Percentiles rank a stretch among this genome's conserved stretches.
These are phyloP conservation scores for Zygoascus biomembranicola DNA, from an alignment of 805 yeast species.

Conservation along the genomic window DNA sequence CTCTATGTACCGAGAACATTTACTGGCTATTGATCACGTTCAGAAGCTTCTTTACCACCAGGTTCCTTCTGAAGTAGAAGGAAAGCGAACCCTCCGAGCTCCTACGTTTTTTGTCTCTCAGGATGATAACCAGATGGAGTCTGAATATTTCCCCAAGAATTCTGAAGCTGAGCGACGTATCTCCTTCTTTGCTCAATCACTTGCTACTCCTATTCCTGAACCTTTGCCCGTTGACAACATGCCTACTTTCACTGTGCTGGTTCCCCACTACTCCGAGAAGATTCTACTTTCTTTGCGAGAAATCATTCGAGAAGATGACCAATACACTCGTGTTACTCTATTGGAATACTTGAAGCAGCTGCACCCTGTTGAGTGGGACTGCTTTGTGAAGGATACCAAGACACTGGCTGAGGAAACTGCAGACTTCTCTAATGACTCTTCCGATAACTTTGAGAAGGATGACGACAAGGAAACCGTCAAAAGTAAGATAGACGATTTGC, in stretches of 20 bases:
- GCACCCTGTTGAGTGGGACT: constrained; percentile 96
- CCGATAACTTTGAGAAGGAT: constrained; percentile 36
- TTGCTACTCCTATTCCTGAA: constrained; percentile 98
- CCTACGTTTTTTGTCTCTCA: constrained; percentile 98
- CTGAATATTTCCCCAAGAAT: constrained; percentile 94
- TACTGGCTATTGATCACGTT: constrained; percentile 96
- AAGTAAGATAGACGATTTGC: constrained; percentile 81
- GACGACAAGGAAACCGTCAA: constrained; percentile 65
- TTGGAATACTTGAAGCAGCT: constrained; percentile 90
- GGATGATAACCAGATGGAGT: constrained; percentile 88
- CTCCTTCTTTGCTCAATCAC: constrained; percentile 97
- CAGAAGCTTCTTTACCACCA: constrained; percentile 96
- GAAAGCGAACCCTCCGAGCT: constrained; percentile 96
- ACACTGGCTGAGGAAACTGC: constrained; percentile 64
- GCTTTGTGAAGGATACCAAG: constrained; percentile 94
- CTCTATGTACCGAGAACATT: constrained; percentile 99
- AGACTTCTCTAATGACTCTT: constrained; percentile 17
- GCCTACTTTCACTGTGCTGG: constrained; percentile 97
- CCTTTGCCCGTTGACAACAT: constrained; percentile 98
- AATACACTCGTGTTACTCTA: constrained; percentile 87
- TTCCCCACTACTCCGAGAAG: constrained; percentile 95
- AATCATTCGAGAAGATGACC: constrained; percentile 95
- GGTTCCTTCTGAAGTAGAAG: constrained; percentile 97
- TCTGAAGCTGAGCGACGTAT: constrained; percentile 99
- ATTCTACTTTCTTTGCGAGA: constrained; percentile 88